Base-by-base conservation (phyloP, 140 eudicot species). In the Senecio squalidus region DNA sequence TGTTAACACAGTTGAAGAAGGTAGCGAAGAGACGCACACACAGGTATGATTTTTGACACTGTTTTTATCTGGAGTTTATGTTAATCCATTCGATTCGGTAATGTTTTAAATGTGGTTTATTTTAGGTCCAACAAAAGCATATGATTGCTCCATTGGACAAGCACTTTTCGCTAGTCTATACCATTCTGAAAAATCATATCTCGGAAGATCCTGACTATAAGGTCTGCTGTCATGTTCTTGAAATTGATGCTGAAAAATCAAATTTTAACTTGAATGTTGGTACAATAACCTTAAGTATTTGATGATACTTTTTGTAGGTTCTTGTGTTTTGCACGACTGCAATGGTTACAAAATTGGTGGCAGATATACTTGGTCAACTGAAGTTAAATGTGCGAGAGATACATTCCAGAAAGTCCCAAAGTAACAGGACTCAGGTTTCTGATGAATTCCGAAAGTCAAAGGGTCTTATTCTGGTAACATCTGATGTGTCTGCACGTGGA, bases 401-500 rank as follows among this genome's bases (percentile, higher is more conserved):
- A 53, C 99, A 93, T 79, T 93, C 99, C 7, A 79, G 99, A 70
- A 93, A 93, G 74, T 84, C 96, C 36, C 99, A 93, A 64, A 80
- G 95, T 67, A 84, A 93, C 80, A 71, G 99, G 75, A 93, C 96
- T 27, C 82, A 86, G 58, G 80, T 93, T 27, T 93, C 99, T 2
- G 99, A 88, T 64, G 99, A 93, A 71, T 93, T 93, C 61, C 71
- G 99, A 53, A 88, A 77, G 74, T 93, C 99, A 44, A 93, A 79
- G 67, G 96, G 96, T 66, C 94, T 93, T 65, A 93, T 93, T 61
- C 88, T 93, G 39, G 99, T 93, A 30, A 88, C 99, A 55, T 93
- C 99, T 47, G 99, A 93, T 72, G 99, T 93, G 5, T 93, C 99
- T 68, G 99, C 99, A 11, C 99, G 99, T 71, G 99, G 99, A 66